Percentiles rank a stretch among this genome's conserved stretches.
phyloP scores from a whole-genome alignment of 2,329 filamentous ascomycete species.

The Coniosporium tulheliwenetii region DNA sequence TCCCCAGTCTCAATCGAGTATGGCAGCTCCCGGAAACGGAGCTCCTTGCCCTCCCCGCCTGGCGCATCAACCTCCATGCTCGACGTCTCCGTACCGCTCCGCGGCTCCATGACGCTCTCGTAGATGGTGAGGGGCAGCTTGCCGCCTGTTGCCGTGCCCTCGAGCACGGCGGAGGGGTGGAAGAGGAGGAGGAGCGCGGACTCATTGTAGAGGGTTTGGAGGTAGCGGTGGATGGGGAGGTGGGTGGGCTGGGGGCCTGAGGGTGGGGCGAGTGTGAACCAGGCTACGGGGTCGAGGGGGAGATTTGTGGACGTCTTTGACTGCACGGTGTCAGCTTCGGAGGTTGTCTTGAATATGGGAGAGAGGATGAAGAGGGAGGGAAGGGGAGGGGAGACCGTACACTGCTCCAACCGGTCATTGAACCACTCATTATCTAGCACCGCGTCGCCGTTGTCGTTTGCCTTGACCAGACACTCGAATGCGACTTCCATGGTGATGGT shows the following conservation, averaged over 20 bases:
- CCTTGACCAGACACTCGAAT: constrained; percentile 58
- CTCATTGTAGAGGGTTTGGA: constrained; percentile 64
- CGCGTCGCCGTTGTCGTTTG: constrained; percentile 30
- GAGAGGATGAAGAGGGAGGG: not conserved
- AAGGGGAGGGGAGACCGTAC: constrained; percentile 34
- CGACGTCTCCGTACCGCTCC: constrained; percentile 16
- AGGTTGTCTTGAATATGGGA: not conserved
- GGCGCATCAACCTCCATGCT: constrained; percentile 50
- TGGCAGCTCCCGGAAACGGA: constrained; percentile 68
- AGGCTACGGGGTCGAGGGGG: constrained; percentile 73
- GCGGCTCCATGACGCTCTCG: constrained; percentile 46
- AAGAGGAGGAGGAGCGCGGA: constrained; percentile 79
- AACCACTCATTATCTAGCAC: constrained; percentile 60
- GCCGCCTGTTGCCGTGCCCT: constrained; percentile 45
- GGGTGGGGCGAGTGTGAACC: constrained; percentile 67
- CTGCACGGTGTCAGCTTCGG: constrained; percentile 27
- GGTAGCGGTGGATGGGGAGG: constrained; percentile 62
- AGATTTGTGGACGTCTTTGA: constrained; percentile 76
- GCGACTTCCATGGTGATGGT: constrained; percentile 86
- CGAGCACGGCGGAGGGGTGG: constrained; percentile 47
- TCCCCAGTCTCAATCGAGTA: constrained; percentile 89
- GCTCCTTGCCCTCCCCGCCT: constrained; percentile 21
- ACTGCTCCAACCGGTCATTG: constrained; percentile 63
- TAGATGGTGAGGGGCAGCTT: constrained; percentile 85
- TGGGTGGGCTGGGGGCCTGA: constrained; percentile 53